Base-by-base conservation (phyloP, 2,329 filamentous ascomycete species). In the Diaporthe aspalathi region DNA sequence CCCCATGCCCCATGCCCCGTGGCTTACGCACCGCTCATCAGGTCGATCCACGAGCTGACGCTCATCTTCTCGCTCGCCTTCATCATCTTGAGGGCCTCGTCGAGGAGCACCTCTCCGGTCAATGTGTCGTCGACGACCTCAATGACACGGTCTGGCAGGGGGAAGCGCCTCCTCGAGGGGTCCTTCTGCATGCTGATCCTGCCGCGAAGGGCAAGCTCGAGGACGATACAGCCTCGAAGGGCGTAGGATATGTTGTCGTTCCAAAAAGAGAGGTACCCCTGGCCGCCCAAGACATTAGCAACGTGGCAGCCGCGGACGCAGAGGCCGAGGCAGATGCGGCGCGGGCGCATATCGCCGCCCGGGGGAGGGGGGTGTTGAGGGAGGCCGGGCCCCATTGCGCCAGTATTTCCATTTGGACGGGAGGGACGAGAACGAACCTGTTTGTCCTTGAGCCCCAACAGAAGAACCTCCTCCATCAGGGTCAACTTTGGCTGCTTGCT, bases 1-100 rank as follows among this genome's bases (percentile, higher is more conserved):
- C n/a, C n/a, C n/a, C n/a, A n/a, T n/a, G 16, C 12, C 16, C 17
- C n/a, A 22, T 24, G 45, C 29, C 45, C 45, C 16, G 38, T 24
- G n/a, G 24, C 38, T n/a, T 68, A 79, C 87, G 77, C 90, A 98
- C 95, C 96, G 82, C 95, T 98, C 94, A 99, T 95, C 76, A 99
- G 86, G 82, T 99, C 96, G 82, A 99, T 98, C 96, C 96, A 99
- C 56, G 94, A 94, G 86, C 94, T 96, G 76, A 99, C 96, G 83
- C 96, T 98, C 96, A 99, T 98, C 89, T 97, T 98, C 87, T 99
- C 96, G 83, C 94, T 98, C 77, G 93, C 92, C 88, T 99, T 99
- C 95, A 99, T 99, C 95, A 99, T 97, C 87, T 99, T 99, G 79
- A 99, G 86, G 72, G 96, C 94, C 86, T 99, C 96, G 83, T 99